These are phyloP conservation scores for Aspergillus sp. DNA, from an alignment of 2,329 filamentous ascomycete genomes.

Conservation along the genomic window DNA sequence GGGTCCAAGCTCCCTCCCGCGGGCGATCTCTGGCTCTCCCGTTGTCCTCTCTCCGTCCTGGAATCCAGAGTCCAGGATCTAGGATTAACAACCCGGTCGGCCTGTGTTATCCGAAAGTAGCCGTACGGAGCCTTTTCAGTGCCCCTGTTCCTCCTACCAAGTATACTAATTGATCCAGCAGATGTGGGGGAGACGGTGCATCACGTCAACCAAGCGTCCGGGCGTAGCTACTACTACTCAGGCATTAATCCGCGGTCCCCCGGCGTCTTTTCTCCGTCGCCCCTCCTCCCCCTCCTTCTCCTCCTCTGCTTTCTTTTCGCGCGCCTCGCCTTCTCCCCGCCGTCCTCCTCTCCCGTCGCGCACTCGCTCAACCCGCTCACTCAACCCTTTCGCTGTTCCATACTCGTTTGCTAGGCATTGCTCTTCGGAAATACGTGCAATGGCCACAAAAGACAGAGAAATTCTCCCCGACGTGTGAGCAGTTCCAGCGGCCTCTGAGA, in stretches of 20 bases:
- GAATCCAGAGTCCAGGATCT: background rate
- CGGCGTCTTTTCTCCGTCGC: constrained; percentile 18
- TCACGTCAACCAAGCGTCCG: constrained; percentile 26
- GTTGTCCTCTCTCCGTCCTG: background rate
- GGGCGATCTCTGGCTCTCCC: background rate
- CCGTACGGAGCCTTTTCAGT: constrained; percentile 12
- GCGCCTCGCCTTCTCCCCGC: constrained; percentile 14
- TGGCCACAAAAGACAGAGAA: constrained; percentile 46
- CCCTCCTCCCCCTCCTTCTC: constrained; percentile 18
- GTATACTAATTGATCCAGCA: constrained; percentile 6
- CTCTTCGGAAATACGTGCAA: constrained; percentile 43
- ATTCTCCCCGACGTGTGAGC: constrained; percentile 47
- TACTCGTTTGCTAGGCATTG: constrained; percentile 33
- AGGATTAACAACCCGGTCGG: background rate
- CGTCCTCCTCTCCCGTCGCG: constrained; percentile 12
- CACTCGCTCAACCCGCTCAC: constrained; percentile 12
- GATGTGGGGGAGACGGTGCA: constrained; percentile 39
- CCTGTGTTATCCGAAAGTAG: constrained; percentile 18
- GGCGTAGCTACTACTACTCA: constrained; percentile 22
- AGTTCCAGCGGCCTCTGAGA: background rate
- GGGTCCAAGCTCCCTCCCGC: constrained; percentile 5
- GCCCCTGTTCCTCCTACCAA: background rate
- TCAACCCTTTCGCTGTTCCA: constrained; percentile 18
- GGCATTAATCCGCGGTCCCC: constrained; percentile 21
- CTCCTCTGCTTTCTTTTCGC: constrained; percentile 20